Base-by-base conservation (phyloP, 495 filamentous ascomycete genomes). In the Rostrohypoxylon terebratum region DNA sequence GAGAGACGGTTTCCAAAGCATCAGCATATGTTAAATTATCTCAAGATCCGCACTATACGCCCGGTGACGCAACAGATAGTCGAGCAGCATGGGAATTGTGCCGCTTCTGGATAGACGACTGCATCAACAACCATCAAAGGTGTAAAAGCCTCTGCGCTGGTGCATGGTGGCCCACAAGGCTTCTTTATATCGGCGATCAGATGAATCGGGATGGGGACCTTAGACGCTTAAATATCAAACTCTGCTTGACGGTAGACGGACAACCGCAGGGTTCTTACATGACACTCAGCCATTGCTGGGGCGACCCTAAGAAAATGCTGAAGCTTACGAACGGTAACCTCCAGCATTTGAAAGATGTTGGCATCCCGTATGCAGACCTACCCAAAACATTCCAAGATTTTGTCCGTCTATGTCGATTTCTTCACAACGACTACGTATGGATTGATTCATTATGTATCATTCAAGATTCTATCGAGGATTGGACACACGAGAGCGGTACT, bases 221-320 rank as follows among this genome's bases (percentile, higher is more conserved):
- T 18, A 34, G 18, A 10, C 36, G 25, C 25, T 2, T 21, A 18
- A 58, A 38, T 14, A 38, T 66, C 4, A n/a, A 66, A 50, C 63
- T 66, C 13, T 53, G 48, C 16, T 21, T 36, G 21, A 58, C 38
- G 21, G 5, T 16, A 23, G 42, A 36, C 11, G 38, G 48, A 50
- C 51, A 40, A n/a, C 63, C 51, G 21, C 21, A 38, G 16, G 63
- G 53, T 25, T 36, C 38, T 34, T 79, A 79, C 48, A 59, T 64
- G 50, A 78, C 79, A n/a, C 66, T 81, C 9, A 79, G 77, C 48
- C 76, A 80, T 59, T 71, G 76, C 51, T 81, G 78, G 78, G 79
- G 77, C 8, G 9, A 36, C 18, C 5, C 53, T 10, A 23, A 38
- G 16, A 64, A 23, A 53, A 33, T 73, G 7, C 68, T 60, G 10